phyloP scores from a whole-genome alignment of 1,284 basidiomycete species.

The Cutaneotrichosporon mucoides region DNA sequence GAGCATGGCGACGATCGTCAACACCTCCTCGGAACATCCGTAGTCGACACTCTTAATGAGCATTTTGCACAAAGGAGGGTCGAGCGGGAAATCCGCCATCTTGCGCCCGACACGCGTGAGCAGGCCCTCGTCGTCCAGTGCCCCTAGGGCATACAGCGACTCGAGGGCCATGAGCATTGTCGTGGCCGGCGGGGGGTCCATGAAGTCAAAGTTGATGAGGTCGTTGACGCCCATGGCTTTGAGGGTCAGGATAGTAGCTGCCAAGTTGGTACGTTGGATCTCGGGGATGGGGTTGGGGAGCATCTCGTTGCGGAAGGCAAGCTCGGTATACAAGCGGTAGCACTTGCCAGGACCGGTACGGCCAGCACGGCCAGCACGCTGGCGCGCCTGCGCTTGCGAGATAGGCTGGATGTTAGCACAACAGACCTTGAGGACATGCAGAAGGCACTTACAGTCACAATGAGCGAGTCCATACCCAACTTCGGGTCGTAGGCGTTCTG shows the following conservation, averaged over 20 bases:
- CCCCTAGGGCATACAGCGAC: constrained; percentile 88
- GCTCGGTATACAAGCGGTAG: constrained; percentile 96
- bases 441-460: constrained; percentile 61
- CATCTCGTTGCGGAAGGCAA: constrained; percentile 98
- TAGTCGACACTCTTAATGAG: constrained; percentile 96
- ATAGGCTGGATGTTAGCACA: constrained; percentile 58
- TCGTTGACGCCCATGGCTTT: constrained; percentile 99
- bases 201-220: constrained; percentile 95
- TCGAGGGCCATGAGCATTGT: constrained; percentile 89
- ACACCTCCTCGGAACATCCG: constrained; percentile 93
- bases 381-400: constrained; percentile 95
- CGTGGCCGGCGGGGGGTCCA: constrained; percentile 96
- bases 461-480: constrained; percentile 96
- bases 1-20: constrained; percentile 96
- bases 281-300: constrained; percentile 95
- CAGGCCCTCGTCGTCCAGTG: constrained; percentile 92
- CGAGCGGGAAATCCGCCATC: constrained; percentile 99
- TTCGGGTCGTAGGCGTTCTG: constrained; percentile 98
- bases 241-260: constrained; percentile 87
- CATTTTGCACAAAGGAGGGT: constrained; percentile 95
- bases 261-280: constrained; percentile 91
- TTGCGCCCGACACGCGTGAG: constrained; percentile 91
- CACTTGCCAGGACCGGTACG: constrained; percentile 98
- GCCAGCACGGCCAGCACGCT: constrained; percentile 91
- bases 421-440: no score